Percentiles rank a stretch among this genome's conserved stretches.
Conservation (phyloP, 345 rosid genomes). For the Ricinus communis region DNA sequence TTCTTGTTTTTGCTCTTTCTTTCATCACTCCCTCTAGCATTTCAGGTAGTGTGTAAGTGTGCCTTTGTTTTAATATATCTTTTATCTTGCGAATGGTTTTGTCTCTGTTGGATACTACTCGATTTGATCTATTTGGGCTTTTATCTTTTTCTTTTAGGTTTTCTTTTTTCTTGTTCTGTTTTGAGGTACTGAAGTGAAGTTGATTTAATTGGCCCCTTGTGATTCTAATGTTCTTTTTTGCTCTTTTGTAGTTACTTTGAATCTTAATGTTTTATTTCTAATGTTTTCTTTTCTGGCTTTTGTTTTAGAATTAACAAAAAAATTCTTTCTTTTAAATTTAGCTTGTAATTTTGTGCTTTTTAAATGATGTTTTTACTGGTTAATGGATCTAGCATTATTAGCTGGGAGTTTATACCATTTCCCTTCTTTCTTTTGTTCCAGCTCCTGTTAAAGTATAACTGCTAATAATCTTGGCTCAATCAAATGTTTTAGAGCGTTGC, state of each 20-base stretch:
- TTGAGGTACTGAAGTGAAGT: conserved; percentile 16
- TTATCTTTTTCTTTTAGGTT: too few relatives aligned
- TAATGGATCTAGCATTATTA: conserved; percentile 40
- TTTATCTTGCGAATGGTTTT: conserved; percentile 11
- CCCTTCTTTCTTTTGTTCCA: not conserved
- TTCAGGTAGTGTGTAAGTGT: conserved; percentile 27
- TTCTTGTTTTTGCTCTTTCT: not conserved
- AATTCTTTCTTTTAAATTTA: conserved; percentile 5
- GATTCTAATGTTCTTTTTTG: conserved; percentile 5
- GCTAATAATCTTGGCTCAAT: not conserved
- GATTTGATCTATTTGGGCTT: conserved; percentile 29
- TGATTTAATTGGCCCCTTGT: conserved; percentile 19
- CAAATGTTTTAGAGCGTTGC: not conserved
- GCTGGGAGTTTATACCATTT: conserved; percentile 12
- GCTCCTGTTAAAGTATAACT: not conserved
- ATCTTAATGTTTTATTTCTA: conserved; percentile 17
- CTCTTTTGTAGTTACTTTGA: conserved; percentile 18
- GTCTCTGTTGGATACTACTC: conserved; percentile 1
- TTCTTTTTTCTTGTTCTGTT: too few relatives aligned
- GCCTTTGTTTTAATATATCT: not conserved
- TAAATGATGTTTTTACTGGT: conserved; percentile 12
- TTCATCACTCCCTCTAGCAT: not conserved
- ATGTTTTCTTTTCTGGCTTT: conserved; percentile 7
- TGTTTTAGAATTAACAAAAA: not conserved
- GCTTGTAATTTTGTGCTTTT: not conserved